phyloP scores from a whole-genome alignment of 768 basidiomycete species.

The Pleurotus citrinopileatus region DNA sequence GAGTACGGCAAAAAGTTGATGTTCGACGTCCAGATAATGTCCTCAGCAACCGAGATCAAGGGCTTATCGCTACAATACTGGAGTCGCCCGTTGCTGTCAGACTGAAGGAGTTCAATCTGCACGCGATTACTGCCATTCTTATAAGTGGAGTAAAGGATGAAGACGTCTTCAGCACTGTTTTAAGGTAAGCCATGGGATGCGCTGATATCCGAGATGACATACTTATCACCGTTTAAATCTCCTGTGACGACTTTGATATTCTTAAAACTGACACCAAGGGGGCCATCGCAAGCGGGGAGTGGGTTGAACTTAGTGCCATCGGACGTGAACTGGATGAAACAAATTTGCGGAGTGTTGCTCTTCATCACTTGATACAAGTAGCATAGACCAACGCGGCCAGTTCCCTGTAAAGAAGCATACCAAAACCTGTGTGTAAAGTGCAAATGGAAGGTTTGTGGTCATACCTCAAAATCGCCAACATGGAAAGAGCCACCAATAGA shows the following conservation, averaged over 20 bases:
- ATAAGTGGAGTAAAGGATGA: neutral
- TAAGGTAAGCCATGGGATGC: neutral
- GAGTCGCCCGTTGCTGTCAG: neutral
- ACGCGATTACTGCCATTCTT: neutral
- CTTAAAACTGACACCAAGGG: neutral
- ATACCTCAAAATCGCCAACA: constrained; percentile 4
- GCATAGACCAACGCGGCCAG: neutral
- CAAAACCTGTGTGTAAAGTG: neutral
- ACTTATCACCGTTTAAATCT: constrained; percentile 2
- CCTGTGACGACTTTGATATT: neutral
- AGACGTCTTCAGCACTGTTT: constrained; percentile 4
- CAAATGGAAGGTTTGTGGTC: neutral
- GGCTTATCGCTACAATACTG: neutral
- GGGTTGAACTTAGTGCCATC: neutral
- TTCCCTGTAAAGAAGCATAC: neutral
- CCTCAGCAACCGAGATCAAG: neutral
- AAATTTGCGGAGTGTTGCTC: neutral
- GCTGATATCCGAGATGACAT: neutral
- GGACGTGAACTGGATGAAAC: neutral
- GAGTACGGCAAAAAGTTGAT: constrained; percentile 4
- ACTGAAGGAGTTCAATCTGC: constrained; percentile 2
- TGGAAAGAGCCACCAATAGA: constrained; percentile 2
- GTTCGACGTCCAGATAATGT: neutral
- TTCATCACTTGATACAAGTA: neutral
- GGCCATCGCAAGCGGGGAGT: neutral